Percentiles rank a stretch among this genome's conserved stretches.
Evolutionary conservation across 2,329 filamentous ascomycete species (phyloP).

Genomic region (Juglanconis oblonga): DNA sequence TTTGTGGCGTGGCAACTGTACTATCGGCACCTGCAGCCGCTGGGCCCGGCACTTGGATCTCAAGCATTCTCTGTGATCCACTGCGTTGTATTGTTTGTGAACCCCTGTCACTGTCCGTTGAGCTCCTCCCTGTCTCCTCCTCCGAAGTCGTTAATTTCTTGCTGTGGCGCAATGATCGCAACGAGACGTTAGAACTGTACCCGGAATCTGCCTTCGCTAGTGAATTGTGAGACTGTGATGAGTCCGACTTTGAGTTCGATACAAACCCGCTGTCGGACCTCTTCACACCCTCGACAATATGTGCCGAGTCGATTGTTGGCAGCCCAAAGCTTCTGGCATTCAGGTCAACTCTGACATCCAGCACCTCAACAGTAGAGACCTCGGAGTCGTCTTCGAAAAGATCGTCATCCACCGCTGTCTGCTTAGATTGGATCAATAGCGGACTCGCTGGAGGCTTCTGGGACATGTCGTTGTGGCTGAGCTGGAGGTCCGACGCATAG

Average conservation of each 20-base stretch:
- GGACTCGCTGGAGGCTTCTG: slow-evolving; percentile 28
- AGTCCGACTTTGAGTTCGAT: slow-evolving; percentile 42
- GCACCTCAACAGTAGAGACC: slow-evolving; percentile 32
- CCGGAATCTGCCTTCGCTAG: slow-evolving; percentile 59
- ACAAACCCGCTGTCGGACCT: slow-evolving; percentile 50
- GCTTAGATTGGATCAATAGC: slow-evolving; percentile 44
- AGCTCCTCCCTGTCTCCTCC: slow-evolving; percentile 21
- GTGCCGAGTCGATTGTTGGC: slow-evolving; percentile 20
- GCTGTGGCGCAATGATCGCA: slow-evolving; percentile 47
- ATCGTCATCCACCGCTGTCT: slow-evolving; percentile 44
- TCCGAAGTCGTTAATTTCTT: slow-evolving; percentile 28
- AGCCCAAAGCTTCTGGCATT: slow-evolving; percentile 38
- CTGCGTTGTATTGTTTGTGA: not conserved
- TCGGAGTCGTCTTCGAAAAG: slow-evolving; percentile 42
- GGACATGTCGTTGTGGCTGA: slow-evolving; percentile 35
- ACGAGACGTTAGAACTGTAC: slow-evolving; percentile 58
- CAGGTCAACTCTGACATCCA: slow-evolving; percentile 41
- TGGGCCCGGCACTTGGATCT: slow-evolving; percentile 19
- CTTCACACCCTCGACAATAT: slow-evolving; percentile 25
- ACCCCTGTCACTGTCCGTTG: slow-evolving; percentile 7
- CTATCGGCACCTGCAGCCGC: not conserved
- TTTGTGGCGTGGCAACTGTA: slow-evolving; percentile 13
- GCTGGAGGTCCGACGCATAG: slow-evolving; percentile 26
- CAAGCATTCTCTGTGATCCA: not conserved
- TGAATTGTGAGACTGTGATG: slow-evolving; percentile 35